phyloP scores from a whole-genome alignment of 768 basidiomycete species.

The Boletus pseudo-olivaceus region DNA sequence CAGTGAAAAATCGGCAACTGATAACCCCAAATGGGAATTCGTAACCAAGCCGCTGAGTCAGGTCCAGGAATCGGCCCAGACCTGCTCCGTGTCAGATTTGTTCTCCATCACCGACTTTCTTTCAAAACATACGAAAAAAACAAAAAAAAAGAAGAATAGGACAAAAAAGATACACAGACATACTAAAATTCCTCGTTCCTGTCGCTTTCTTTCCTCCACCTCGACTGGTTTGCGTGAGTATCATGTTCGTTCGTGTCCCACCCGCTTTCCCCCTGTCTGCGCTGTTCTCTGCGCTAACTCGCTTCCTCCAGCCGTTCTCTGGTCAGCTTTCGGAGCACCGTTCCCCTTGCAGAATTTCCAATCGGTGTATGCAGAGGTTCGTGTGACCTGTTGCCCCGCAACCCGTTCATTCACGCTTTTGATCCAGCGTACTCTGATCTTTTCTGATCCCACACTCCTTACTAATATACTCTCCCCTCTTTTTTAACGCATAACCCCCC shows the following conservation, averaged over 20 bases:
- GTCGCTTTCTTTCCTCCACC: background rate
- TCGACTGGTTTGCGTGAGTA: background rate
- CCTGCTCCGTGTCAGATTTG: background rate
- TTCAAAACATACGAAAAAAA: background rate
- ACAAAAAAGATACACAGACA: background rate
- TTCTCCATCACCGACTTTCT: background rate
- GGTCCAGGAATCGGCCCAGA: background rate
- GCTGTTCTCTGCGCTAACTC: background rate
- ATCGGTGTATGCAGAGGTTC: conserved; percentile 19
- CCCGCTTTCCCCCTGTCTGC: too few species aligned
- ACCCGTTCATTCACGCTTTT: background rate
- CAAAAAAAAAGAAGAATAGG: background rate
- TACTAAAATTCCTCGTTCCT: background rate
- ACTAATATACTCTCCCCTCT: conserved; percentile 1
- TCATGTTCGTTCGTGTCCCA: background rate
- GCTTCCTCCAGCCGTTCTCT: background rate
- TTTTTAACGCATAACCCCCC: background rate
- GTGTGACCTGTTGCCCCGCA: background rate
- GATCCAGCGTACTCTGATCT: conserved; percentile 8
- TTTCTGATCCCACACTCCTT: conserved; percentile 12
- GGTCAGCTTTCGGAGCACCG: background rate
- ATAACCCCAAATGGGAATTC: background rate
- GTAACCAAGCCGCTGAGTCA: background rate
- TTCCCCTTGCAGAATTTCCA: background rate
- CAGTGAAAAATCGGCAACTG: background rate